Conservation (phyloP, 2,329 filamentous ascomycete species). For the Endothia cerciana region DNA sequence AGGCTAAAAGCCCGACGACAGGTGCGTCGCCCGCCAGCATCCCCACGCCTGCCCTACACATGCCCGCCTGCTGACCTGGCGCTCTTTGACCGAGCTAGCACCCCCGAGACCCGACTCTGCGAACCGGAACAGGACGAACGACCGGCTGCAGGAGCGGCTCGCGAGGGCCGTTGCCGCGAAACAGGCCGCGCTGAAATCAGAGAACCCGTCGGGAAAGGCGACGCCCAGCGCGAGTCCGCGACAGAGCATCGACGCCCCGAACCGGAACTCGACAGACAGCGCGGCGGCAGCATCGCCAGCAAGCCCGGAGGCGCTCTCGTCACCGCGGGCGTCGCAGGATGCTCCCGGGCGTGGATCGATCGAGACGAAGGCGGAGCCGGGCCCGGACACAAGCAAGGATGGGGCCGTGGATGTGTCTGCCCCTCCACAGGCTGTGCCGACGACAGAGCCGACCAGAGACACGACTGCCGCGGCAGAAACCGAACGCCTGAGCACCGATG, state of each 20-base stretch:
- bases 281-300: constrained; percentile 13
- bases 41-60: not conserved
- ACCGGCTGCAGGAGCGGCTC: constrained; percentile 85
- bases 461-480: constrained; percentile 9
- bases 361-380: constrained; percentile 13
- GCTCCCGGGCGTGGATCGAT: constrained; percentile 26
- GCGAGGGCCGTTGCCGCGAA: constrained; percentile 85
- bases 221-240: constrained; percentile 46
- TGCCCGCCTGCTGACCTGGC: constrained; percentile 18
- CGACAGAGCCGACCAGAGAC: constrained; percentile 12
- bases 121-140: constrained; percentile 65
- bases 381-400: not conserved
- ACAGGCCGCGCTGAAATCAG: constrained; percentile 48
- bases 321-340: constrained; percentile 35
- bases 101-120: constrained; percentile 65
- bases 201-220: constrained; percentile 49
- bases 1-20: constrained; percentile 40
- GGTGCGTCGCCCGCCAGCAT: constrained; percentile 31
- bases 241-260: constrained; percentile 44
- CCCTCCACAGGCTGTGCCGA: constrained; percentile 15
- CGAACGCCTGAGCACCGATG: constrained; percentile 4
- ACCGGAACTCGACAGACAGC: constrained; percentile 39
- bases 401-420: constrained; percentile 3
- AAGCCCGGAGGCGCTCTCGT: constrained; percentile 22
- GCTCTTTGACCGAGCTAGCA: constrained; percentile 36